A percentile compares a stretch with the other conserved stretches of the same genome.
These are phyloP conservation scores for Oleoguttula mirabilis DNA, from an alignment of 495 filamentous ascomycete genomes.

Conservation along the genomic window DNA sequence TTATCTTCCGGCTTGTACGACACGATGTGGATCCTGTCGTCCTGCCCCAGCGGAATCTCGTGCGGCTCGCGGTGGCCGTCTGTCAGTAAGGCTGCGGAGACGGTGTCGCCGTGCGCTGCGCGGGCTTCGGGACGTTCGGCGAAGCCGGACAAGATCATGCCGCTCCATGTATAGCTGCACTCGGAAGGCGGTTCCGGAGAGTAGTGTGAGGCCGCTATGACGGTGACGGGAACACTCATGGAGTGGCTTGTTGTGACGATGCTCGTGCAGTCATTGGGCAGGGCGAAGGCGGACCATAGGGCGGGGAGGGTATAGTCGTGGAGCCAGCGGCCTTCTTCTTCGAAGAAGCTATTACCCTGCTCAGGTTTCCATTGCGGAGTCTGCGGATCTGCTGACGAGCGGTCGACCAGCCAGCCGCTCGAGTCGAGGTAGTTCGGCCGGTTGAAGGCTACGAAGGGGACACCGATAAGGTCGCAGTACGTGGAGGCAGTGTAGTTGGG, in stretches of 20 bases:
- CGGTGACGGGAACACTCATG: too few relatives aligned
- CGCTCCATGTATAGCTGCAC: neutral
- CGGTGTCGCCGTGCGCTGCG: neutral
- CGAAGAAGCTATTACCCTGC: neutral
- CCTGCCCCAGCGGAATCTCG: neutral
- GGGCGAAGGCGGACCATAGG: too few relatives aligned
- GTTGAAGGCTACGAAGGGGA: neutral
- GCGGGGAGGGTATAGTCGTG: too few relatives aligned
- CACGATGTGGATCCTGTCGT: neutral
- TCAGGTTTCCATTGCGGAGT: neutral
- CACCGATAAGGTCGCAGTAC: neutral
- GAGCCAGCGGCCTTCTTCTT: slow-evolving; percentile 1
- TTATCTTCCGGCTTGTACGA: neutral
- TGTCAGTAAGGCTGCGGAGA: neutral
- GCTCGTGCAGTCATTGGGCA: too few relatives aligned
- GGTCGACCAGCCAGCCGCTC: slow-evolving; percentile 1
- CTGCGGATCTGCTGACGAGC: neutral
- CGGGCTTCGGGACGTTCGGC: neutral
- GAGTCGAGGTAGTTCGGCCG: neutral
- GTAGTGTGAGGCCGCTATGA: too few relatives aligned
- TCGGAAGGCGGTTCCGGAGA: neutral
- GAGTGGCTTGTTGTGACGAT: too few relatives aligned
- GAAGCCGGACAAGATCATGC: neutral
- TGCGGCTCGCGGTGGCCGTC: neutral
- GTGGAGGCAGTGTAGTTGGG: neutral